Evolutionary conservation across 140 eudicot genomes (phyloP).

Genomic region (Bidens hawaiensis): DNA sequence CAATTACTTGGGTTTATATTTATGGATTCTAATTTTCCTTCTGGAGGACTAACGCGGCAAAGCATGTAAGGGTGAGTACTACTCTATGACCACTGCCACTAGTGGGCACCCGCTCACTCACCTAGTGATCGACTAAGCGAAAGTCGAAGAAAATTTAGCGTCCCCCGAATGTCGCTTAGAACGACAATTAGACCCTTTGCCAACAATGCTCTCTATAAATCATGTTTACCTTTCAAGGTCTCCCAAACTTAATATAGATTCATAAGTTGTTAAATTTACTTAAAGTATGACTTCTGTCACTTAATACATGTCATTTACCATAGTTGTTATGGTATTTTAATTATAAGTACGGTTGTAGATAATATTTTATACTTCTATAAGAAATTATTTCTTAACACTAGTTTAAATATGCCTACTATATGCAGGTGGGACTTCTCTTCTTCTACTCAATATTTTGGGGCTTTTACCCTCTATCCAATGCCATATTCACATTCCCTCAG

Average conservation of each 20-base stretch:
- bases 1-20: neutral
- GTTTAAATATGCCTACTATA: neutral
- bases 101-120: neutral
- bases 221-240: too few relatives aligned
- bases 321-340: neutral
- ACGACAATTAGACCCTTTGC: neutral
- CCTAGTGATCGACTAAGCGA: too few relatives aligned
- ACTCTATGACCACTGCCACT: neutral
- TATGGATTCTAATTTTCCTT: neutral
- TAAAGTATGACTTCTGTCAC: neutral
- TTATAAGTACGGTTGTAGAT: neutral
- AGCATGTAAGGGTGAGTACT: neutral
- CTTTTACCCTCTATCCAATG: conserved; percentile 82
- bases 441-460: conserved; percentile 98
- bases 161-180: neutral
- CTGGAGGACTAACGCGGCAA: neutral
- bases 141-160: too few relatives aligned
- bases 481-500: conserved; percentile 87
- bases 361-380: neutral
- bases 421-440: conserved; percentile 88
- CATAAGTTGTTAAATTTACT: too few relatives aligned
- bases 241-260: too few relatives aligned
- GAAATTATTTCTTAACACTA: neutral
- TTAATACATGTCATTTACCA: neutral
- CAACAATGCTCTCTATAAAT: too few relatives aligned